phyloP scores from a whole-genome alignment of 148 eudicot species.

The Chenopodium formosanum region DNA sequence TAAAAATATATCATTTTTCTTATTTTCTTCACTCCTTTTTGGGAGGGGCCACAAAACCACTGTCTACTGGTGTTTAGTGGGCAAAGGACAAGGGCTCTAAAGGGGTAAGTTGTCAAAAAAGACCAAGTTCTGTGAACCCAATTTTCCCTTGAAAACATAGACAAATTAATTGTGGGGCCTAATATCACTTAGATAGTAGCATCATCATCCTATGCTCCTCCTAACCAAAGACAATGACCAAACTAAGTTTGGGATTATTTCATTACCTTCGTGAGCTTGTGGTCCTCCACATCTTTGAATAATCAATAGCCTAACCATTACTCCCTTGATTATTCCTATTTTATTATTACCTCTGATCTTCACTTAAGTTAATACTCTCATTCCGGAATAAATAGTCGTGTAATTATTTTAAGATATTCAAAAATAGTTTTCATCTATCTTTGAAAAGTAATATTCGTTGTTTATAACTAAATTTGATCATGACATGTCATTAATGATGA shows the following conservation, averaged over 20 bases:
- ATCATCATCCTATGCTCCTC: conserved; percentile 24
- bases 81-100: conserved; percentile 17
- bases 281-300: conserved; percentile 22
- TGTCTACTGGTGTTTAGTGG: conserved; percentile 23
- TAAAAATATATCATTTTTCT: neutral
- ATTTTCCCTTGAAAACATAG: conserved; percentile 31
- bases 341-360: neutral
- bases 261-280: conserved; percentile 23
- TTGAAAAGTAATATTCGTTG: no score
- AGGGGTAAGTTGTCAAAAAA: conserved; percentile 28
- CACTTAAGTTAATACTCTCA: no score
- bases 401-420: no score
- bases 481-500: no score
- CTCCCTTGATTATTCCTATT: neutral
- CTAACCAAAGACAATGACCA: conserved; percentile 28
- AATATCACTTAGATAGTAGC: conserved; percentile 3
- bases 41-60: conserved; percentile 22
- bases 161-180: conserved; percentile 25
- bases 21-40: neutral
- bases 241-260: conserved; percentile 30
- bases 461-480: no score
- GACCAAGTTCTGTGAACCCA: conserved; percentile 39
- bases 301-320: conserved; percentile 25
- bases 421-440: no score
- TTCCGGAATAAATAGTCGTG: no score